Conservation (phyloP, 352 stramenopile genomes). For the Phytophthora pluvialis region DNA sequence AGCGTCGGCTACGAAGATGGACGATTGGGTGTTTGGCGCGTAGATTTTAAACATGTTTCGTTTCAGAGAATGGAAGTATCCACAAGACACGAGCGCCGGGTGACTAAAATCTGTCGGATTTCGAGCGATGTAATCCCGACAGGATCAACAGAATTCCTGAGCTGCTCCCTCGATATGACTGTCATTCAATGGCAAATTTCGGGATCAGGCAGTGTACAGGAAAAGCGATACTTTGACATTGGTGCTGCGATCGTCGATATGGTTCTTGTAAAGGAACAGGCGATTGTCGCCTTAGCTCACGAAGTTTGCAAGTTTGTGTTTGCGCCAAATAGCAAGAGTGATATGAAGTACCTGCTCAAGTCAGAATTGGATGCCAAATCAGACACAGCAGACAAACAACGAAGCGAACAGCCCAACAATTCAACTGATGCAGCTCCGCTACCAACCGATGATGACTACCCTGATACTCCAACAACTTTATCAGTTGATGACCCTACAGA, state of each 20-base stretch:
- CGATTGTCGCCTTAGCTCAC: conserved; percentile 43
- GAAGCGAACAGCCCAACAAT: neutral
- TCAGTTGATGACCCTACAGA: conserved; percentile 24
- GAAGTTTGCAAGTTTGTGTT: conserved; percentile 47
- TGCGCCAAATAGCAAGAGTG: conserved; percentile 8
- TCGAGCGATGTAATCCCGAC: neutral
- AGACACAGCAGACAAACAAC: neutral
- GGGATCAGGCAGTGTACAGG: conserved; percentile 34
- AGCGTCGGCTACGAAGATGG: conserved; percentile 68
- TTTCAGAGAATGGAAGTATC: conserved; percentile 40
- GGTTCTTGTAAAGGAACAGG: conserved; percentile 34
- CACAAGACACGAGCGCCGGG: conserved; percentile 49
- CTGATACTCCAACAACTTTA: conserved; percentile 28
- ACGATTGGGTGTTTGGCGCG: conserved; percentile 45
- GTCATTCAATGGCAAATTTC: conserved; percentile 60
- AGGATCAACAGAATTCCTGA: conserved; percentile 39
- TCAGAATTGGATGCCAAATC: neutral
- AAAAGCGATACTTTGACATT: conserved; percentile 72
- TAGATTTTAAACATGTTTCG: conserved; percentile 12
- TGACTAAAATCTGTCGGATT: conserved; percentile 44
- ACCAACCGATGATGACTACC: conserved; percentile 7
- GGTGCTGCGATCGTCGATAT: conserved; percentile 56
- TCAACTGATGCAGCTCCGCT: neutral
- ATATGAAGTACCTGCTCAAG: conserved; percentile 19
- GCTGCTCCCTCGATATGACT: conserved; percentile 69